Conservation (phyloP, 2,329 filamentous ascomycete species). For the Sarocladium oryzae region DNA sequence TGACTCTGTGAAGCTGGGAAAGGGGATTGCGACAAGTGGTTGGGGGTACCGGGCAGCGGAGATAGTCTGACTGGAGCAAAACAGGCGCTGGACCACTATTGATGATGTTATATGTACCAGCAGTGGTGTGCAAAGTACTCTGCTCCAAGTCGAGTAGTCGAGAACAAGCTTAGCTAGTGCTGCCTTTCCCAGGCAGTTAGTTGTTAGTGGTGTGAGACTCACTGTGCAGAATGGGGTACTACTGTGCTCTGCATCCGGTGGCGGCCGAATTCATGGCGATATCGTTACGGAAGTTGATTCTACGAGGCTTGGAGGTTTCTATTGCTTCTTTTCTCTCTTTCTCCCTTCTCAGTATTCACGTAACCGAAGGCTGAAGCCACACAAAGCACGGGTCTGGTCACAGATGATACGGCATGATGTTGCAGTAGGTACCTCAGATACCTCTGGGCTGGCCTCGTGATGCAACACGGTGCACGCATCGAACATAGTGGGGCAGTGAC, state of each 20-base stretch:
- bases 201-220: no score
- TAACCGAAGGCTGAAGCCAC: background rate
- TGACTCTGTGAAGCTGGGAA: slow-evolving; percentile 2
- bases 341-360: background rate
- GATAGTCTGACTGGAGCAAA: background rate
- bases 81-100: background rate
- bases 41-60: background rate
- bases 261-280: no score
- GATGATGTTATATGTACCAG: no score
- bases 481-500: slow-evolving; percentile 1
- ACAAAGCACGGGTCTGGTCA: background rate
- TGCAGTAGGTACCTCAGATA: background rate
- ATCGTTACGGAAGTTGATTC: no score
- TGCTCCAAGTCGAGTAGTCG: no score
- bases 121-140: no score
- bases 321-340: background rate
- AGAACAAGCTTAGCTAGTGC: no score
- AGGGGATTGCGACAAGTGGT: background rate
- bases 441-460: slow-evolving; percentile 4
- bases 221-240: background rate
- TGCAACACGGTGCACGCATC: slow-evolving; percentile 6
- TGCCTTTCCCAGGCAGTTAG: no score
- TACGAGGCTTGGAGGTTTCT: no score
- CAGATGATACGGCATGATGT: background rate
- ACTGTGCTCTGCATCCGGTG: background rate